Evolutionary conservation across 345 rosid genomes (phyloP).

Genomic region (Limnanthes douglasii): DNA sequence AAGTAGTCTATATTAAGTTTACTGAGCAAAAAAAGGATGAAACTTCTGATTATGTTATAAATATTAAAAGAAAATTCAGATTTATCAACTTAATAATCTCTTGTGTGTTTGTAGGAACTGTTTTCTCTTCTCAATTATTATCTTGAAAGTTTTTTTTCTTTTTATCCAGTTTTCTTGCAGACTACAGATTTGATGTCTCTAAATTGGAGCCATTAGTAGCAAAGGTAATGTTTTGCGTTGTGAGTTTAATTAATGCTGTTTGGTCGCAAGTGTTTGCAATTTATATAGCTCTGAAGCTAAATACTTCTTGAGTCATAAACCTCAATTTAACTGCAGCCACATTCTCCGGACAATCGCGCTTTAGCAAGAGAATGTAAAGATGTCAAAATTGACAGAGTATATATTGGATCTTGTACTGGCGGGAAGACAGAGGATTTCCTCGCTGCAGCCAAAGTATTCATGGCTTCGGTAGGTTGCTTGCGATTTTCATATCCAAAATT

Average conservation of each 20-base stretch:
- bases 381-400: constrained; percentile 95
- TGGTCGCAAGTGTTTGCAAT: no score
- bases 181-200: constrained; percentile 73
- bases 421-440: constrained; percentile 92
- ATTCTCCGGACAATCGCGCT: constrained; percentile 96
- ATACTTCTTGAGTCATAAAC: no score
- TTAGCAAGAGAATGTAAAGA: constrained; percentile 98
- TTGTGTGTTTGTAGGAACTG: no score
- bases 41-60: no score
- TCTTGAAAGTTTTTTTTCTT: no score
- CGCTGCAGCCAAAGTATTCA: constrained; percentile 85
- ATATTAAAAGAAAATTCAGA: no score
- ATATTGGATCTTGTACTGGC: constrained; percentile 98
- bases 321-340: constrained; percentile 46
- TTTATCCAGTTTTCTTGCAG: constrained; percentile 51
- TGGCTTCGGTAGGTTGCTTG: constrained; percentile 49
- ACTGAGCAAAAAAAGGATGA: no score
- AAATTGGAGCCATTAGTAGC: constrained; percentile 96
- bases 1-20: no score
- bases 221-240: no score
- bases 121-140: no score
- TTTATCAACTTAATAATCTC: no score
- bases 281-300: no score
- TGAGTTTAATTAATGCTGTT: constrained; percentile 18
- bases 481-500: background rate